Evolutionary conservation across 2,329 filamentous ascomycete species (phyloP), one percentile per base, ranked within the genome.

Genomic region (Chaetomium sp.): DNA sequence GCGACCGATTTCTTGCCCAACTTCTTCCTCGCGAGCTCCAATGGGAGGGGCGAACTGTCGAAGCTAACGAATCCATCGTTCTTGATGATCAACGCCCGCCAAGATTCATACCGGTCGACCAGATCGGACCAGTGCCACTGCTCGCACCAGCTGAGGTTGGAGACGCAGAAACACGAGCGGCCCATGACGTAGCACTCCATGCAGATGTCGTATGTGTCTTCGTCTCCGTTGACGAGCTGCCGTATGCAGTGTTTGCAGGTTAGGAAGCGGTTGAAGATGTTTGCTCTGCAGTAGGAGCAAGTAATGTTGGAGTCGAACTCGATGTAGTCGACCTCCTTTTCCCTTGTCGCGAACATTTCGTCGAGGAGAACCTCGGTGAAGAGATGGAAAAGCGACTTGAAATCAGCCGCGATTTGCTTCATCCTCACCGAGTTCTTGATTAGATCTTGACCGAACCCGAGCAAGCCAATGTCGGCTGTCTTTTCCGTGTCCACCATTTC

Each of bases 101-200:
- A 99, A 2, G 80, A 79, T 68, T 97, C 93, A 74, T 98, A 93
- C 65, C 90, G 90, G 58, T 87, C 81, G 0, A 87, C 82, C 12
- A 99, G 81, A 16, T 93, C 87, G 50, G 87, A 83, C 93, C 93
- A 98, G 13, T 85, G 81, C 84, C 93, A 97, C 74, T 98, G 95
- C 74, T 99, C 93, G 58, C 92, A 92, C 93, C 94, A 99, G 66
- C 86, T 87, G 12, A 97, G 84, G 12, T 87, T 88, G 3, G 93
- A 96, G 58, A 96, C 85, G 73, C 95, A 99, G 3, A 86, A 87
- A 74, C 95, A 99, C 54, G 93, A 97, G 59, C 95, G 87, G 25
- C 95, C 95, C 90, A 98, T 96, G n/a, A 88, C 90, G 74, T 96
- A 99, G 74, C 95, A 99, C 71, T 99, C 95, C 91, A 99, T 93